Conservation (phyloP, 192 early-diverging fungal genomes). For the Haplosporangium gracile region DNA sequence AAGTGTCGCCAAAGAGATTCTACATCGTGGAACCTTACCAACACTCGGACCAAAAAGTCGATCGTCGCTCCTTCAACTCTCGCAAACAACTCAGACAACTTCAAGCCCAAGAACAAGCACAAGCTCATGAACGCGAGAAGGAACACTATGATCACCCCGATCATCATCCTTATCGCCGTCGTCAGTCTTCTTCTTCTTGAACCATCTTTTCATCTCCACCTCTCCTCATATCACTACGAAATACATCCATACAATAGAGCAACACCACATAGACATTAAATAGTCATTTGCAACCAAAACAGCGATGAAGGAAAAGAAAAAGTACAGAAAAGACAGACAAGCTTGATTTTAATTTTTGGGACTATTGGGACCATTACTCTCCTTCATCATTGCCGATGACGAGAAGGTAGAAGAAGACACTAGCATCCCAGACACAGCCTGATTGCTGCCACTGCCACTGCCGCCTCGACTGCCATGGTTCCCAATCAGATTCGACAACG, state of each 20-base stretch:
- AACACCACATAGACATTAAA: too few relatives aligned
- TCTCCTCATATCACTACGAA: too few relatives aligned
- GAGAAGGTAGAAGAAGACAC: neutral
- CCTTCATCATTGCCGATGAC: conserved; percentile 25
- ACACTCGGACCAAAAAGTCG: conserved; percentile 21
- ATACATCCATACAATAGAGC: too few relatives aligned
- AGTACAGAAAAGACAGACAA: neutral
- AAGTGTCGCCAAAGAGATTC: neutral
- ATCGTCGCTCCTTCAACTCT: conserved; percentile 30
- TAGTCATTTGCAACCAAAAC: neutral
- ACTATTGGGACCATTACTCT: conserved; percentile 9
- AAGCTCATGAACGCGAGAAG: too few relatives aligned
- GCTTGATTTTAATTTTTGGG: conserved; percentile 11
- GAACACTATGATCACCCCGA: too few relatives aligned
- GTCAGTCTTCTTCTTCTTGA: too few relatives aligned
- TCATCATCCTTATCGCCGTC: too few relatives aligned
- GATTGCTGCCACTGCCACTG: neutral
- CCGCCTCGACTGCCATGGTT: conserved; percentile 3
- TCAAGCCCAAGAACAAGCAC: conserved; percentile 1
- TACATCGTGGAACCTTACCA: conserved; percentile 26
- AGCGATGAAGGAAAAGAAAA: neutral
- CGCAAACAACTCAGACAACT: conserved; percentile 31
- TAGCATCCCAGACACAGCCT: conserved; percentile 1
- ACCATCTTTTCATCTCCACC: too few relatives aligned
- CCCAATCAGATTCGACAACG: neutral